Evolutionary conservation across 148 eudicot species (phyloP), one percentile per base, ranked within the genome.

Genomic region (Rhododendron henanense): DNA sequence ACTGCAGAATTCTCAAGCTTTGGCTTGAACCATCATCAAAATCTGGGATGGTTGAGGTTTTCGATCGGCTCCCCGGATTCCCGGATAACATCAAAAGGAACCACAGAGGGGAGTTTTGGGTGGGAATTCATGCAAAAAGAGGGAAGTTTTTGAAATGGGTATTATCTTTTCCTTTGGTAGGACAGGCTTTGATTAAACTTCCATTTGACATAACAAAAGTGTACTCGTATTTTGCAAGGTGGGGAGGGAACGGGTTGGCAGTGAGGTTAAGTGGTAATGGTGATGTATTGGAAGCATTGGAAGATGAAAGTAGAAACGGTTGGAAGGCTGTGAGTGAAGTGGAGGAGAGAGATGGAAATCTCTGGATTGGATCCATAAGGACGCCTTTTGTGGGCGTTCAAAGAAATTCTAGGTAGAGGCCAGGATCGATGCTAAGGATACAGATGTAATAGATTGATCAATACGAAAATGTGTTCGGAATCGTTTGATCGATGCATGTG

Each of bases 281-380:
- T 39, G 91, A 89, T 21, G 85, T 95, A 21, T 65, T 91, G 79
- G 89, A 92, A 45, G 87, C 91, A 4, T 82, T 93, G 87, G 97
- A 93, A 81, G 95, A 91, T 28, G 86, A 45, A 65, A 91, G 89
- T 47, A 94, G 92, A 65, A 89, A 84, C 78, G 84, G 67, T 76
- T 90, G 94, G 92, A 93, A 88, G 78, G 87, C 88, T 88, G 90
- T 93, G 55, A 96, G 99, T 90, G 99, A 96, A 88, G 96, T 95
- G 3, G 85, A 89, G 35, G 99, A 95, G 81, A 89, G 89, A 33
- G 88, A 95, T 87, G 98, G 96, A 10, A 71, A 88, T 44, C 90
- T 96, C 92, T 95, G 92, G 93, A 92, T 96, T 88, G 99, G 96
- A 0, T 96, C 99, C 45, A 93, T 95, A 0, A 84, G 82, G 15